Percentiles rank a stretch among this genome's conserved stretches.
These are phyloP conservation scores for Clavulina sp. DNA, from an alignment of 768 basidiomycete genomes.

Conservation along the genomic window DNA sequence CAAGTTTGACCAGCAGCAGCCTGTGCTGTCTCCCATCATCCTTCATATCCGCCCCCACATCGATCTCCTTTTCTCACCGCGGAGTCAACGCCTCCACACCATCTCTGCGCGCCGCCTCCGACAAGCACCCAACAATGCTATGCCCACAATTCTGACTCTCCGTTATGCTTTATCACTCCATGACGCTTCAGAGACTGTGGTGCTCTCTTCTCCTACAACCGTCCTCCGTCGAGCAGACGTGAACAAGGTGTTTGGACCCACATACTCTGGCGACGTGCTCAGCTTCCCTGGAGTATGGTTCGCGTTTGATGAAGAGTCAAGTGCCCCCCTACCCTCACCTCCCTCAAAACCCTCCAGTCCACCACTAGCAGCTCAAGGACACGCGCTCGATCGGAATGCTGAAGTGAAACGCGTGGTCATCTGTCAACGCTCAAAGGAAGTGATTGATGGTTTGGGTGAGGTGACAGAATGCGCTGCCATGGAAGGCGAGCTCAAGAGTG, in stretches of 20 bases:
- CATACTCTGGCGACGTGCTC: slow-evolving; percentile 60
- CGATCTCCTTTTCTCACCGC: slow-evolving; percentile 70
- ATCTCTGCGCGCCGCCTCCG: slow-evolving; percentile 54
- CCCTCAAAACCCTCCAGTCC: background rate
- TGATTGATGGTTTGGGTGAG: slow-evolving; percentile 59
- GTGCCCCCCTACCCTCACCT: background rate
- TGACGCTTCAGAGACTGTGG: slow-evolving; percentile 23
- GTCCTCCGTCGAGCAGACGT: slow-evolving; percentile 46
- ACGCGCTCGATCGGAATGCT: slow-evolving; percentile 43
- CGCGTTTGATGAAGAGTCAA: slow-evolving; percentile 58
- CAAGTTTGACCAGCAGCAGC: slow-evolving; percentile 60
- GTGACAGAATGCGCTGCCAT: slow-evolving; percentile 45
- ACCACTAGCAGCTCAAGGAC: background rate
- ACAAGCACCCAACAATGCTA: slow-evolving; percentile 34
- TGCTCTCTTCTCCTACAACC: slow-evolving; percentile 34
- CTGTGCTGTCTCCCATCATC: slow-evolving; percentile 54
- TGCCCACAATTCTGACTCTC: slow-evolving; percentile 4
- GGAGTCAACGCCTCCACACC: slow-evolving; percentile 61
- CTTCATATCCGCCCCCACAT: slow-evolving; percentile 66
- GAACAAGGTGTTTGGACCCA: slow-evolving; percentile 62
- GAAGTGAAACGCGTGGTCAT: slow-evolving; percentile 64
- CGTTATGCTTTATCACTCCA: background rate
- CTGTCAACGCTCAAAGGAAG: slow-evolving; percentile 37
- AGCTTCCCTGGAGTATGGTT: slow-evolving; percentile 75
- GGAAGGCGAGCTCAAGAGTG: slow-evolving; percentile 52